Evolutionary conservation across 805 yeast genomes (phyloP), one percentile per base, ranked within the genome.

Genomic region (Candida coquimbonensis): DNA sequence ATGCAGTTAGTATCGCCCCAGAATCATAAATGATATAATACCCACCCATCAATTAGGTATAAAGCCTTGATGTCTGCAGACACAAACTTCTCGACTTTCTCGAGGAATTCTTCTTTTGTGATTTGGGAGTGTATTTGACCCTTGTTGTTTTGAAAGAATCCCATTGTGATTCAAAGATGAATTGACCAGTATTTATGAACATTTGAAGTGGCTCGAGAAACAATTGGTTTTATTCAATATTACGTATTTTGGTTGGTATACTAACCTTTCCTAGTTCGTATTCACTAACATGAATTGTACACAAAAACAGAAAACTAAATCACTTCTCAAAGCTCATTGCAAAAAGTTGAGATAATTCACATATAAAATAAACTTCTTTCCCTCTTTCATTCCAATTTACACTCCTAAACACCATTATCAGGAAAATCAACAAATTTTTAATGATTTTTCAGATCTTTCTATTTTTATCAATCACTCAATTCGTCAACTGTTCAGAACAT

Each of bases 1-100:
- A 35, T 16, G 4, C 9, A 4, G 24, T 35, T 17, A 35, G 24
- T 35, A 17, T 19, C 5, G 4, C 4, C 4, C 11, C 9, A 17
- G 2, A 34, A 14, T 16, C 9, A 3, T 17, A 19, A 17, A 1
- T 17, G 25, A 25, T 9, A 4, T 16, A 33, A n/a, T 33, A 51
- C 60, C n/a, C 33, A 56, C 59, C 60, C 57, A 40, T 56, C 59
- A 33, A 56, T 55, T 19, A 56, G 32, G 25, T 54, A 56, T 35
- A 49, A 16, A 2, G 55, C 43, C 16, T 48, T 46, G 3, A 56
- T 59, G 1, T 37, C 46, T 32, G 38, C 46, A 3, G 44, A 14
- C 9, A 52, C 47, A 29, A 54, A 54, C 2, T 36, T 24, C 8
- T 49, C 52, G 13, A 54, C 43, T 37, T 31, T 41, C n/a, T 40